Evolutionary conservation across 1,139 yeast genomes (phyloP).

Genomic region (Suhomyces taliae): DNA sequence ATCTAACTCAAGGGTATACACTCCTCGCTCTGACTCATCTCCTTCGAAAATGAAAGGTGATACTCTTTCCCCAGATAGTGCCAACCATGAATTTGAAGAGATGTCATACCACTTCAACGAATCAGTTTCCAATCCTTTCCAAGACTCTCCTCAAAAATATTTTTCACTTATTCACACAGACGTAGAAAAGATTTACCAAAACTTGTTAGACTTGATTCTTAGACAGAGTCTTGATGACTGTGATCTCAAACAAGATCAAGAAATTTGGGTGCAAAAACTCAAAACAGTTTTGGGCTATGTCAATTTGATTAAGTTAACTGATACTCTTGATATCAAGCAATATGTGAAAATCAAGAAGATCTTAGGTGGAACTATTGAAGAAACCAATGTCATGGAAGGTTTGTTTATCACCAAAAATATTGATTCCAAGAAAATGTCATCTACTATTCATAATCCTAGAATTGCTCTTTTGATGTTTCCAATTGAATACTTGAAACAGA

Average conservation of each 20-base stretch:
- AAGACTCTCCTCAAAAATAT: not conserved
- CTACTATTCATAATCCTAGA: conserved; percentile 61
- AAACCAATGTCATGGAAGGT: conserved; percentile 71
- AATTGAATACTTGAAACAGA: conserved; percentile 72
- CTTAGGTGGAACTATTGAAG: conserved; percentile 66
- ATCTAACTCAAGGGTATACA: not conserved
- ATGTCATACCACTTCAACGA: not conserved
- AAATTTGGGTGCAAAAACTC: conserved; percentile 41
- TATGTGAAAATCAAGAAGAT: conserved; percentile 85
- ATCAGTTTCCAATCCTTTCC: conserved; percentile 1
- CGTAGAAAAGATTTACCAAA: conserved; percentile 20
- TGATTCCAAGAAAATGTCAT: conserved; percentile 81
- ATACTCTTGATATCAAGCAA: conserved; percentile 80
- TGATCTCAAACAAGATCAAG: conserved; percentile 39
- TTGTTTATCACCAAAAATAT: conserved; percentile 80
- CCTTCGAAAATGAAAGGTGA: not conserved
- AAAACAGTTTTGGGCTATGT: conserved; percentile 27
- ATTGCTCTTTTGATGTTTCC: conserved; percentile 88
- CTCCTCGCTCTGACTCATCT: conserved; percentile 2
- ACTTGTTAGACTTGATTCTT: conserved; percentile 39
- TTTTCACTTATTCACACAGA: not conserved
- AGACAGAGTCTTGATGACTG: conserved; percentile 68
- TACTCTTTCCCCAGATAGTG: not conserved
- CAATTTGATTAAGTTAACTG: conserved; percentile 47
- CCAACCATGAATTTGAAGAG: not conserved